Evolutionary conservation across 257 asterid genomes (phyloP), one percentile per base, ranked within the genome.

Genomic region (Vinca minor): DNA sequence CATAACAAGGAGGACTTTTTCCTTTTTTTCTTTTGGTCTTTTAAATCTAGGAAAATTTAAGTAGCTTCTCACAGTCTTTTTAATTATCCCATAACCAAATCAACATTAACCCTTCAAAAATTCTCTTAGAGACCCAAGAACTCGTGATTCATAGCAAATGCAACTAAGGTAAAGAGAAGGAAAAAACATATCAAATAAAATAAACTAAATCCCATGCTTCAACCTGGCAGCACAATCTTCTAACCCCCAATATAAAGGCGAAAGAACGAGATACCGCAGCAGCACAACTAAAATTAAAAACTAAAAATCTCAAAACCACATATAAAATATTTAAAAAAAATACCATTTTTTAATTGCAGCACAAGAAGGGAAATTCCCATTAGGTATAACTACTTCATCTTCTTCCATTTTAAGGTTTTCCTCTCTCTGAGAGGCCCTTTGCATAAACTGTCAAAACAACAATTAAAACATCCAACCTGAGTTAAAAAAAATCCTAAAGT

Each of bases 391-490:
- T 50, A 70, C 84, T 73, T 74, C 83, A 62, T 77, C 79, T 62
- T 69, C 78, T 65, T 67, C 74, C 41, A 63, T 74, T 73, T 64
- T 78, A 55, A 83, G 32, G 67, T 84, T 79, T 66, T 78, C 96
- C 67, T 84, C 93, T 71, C 73, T 91, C 81, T 58, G 85, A 44
- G 82, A 45, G 4, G 82, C 96, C 81, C 96, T 85, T 84, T 91
- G 97, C 97, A 91, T 91, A 75, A 91, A 91, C 97, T 91, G 81
- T n/a, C 65, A 76, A 48, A 17, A 61, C 12, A 31, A 62, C 54
- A 63, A 18, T 28, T n/a, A 64, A 63, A 39, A 44, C 10, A 25
- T 21, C 31, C 38, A 56, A 59, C 46, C 61, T 26, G 28, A 32
- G 62, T 59, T 34, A 39, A 21, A 14, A 29, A 29, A 9, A 13